Evolutionary conservation across 257 asterid species (phyloP).

Genomic region (Dorcoceras hygrometricum): DNA sequence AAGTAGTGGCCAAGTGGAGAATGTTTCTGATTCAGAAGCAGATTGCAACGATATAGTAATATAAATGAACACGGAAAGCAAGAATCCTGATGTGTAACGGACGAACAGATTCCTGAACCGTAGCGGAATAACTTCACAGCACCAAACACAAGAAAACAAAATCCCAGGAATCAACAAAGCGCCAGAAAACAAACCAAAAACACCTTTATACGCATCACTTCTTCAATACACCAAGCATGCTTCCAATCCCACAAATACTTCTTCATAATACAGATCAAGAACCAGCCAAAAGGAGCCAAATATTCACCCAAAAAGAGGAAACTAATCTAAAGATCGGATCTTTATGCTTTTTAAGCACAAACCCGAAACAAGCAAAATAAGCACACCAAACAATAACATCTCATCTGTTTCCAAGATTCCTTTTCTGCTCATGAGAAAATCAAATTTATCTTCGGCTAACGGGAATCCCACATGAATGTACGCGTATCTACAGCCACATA

Average conservation of each 20-base stretch:
- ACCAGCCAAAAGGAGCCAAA: slow-evolving; percentile 1
- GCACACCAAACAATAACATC: not conserved
- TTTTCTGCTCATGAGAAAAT: no score
- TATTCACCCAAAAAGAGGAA: not conserved
- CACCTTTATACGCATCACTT: slow-evolving; percentile 8
- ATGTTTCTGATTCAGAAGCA: slow-evolving; percentile 11
- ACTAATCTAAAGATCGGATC: not conserved
- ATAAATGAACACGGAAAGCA: slow-evolving; percentile 26
- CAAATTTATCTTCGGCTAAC: not conserved
- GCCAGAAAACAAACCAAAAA: slow-evolving; percentile 15
- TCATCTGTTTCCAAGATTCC: not conserved
- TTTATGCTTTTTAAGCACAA: not conserved
- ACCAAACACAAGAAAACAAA: slow-evolving; percentile 33
- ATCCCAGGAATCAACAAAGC: slow-evolving; percentile 22
- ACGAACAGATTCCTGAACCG: slow-evolving; percentile 27
- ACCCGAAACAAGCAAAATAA: not conserved
- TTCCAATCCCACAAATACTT: slow-evolving; percentile 43
- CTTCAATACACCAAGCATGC: slow-evolving; percentile 37
- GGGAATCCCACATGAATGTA: not conserved
- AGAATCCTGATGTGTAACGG: slow-evolving; percentile 28
- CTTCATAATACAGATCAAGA: slow-evolving; percentile 28
- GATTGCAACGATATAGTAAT: not conserved
- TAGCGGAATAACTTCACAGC: slow-evolving; percentile 19
- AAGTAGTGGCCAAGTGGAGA: slow-evolving; percentile 9
- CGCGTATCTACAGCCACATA: not conserved